Evolutionary conservation across 2,329 filamentous ascomycete genomes (phyloP).

Genomic region (Zasmidium angulare): DNA sequence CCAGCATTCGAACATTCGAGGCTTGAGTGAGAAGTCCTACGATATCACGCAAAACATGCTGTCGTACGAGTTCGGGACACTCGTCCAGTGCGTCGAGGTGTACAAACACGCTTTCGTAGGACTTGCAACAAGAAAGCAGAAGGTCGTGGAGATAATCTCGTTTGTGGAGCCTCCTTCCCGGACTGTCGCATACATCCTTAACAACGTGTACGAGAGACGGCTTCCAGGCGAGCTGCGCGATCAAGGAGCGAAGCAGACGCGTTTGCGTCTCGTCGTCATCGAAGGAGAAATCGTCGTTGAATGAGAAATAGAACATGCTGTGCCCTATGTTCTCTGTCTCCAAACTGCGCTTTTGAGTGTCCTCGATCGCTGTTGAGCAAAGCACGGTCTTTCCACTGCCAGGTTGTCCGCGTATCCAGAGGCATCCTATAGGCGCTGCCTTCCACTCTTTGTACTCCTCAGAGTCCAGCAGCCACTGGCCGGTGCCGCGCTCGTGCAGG

Average conservation of each 20-base stretch:
- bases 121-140: conserved; percentile 12
- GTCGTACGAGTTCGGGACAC: conserved; percentile 24
- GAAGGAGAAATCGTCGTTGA: conserved; percentile 26
- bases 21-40: conserved; percentile 15
- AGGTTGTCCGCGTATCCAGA: conserved; percentile 25
- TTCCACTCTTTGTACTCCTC: conserved; percentile 12
- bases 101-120: conserved; percentile 30
- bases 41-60: conserved; percentile 16
- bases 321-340: too few relatives aligned
- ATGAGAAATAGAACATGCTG: conserved; percentile 2
- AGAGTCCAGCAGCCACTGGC: conserved; percentile 11
- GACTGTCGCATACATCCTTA: conserved; percentile 19
- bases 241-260: conserved; percentile 18
- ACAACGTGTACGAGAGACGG: conserved; percentile 21
- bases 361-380: conserved; percentile 24
- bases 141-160: conserved; percentile 22
- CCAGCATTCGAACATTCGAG: conserved; percentile 19
- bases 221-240: conserved; percentile 23
- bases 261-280: conserved; percentile 26
- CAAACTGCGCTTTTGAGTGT: conserved; percentile 14
- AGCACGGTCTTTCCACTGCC: conserved; percentile 28
- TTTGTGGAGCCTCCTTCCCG: neutral
- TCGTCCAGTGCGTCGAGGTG: conserved; percentile 39
- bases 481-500: conserved; percentile 8
- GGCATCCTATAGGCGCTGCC: neutral